phyloP scores from a whole-genome alignment of 768 basidiomycete genomes.

The Lactarius indigo region DNA sequence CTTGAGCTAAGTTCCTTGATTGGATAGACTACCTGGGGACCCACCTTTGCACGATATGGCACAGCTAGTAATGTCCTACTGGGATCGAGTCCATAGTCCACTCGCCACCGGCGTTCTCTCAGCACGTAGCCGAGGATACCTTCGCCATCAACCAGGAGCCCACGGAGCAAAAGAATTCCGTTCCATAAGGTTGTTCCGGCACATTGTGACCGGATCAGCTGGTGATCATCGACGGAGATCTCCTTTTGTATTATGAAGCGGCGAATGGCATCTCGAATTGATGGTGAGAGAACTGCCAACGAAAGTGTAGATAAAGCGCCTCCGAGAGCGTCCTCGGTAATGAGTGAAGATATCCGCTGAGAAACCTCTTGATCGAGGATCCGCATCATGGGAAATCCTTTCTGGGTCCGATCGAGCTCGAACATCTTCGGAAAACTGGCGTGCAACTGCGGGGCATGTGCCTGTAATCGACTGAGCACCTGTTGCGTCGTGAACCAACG shows the following conservation, averaged over 20 bases:
- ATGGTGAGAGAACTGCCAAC: not conserved
- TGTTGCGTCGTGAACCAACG: constrained; percentile 43
- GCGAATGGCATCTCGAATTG: not conserved
- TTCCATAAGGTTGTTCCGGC: constrained; percentile 32
- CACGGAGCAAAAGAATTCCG: constrained; percentile 42
- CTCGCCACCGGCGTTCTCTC: constrained; percentile 43
- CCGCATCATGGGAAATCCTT: constrained; percentile 10
- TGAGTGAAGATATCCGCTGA: not conserved
- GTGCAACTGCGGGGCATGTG: constrained; percentile 16
- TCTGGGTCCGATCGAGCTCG: not conserved
- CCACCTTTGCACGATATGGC: constrained; percentile 44
- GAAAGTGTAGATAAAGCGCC: not conserved
- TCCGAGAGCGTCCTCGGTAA: constrained; percentile 1
- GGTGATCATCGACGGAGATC: not conserved
- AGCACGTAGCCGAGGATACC: constrained; percentile 41
- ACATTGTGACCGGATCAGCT: not conserved
- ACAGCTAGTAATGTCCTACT: constrained; percentile 45
- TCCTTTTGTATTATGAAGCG: constrained; percentile 5
- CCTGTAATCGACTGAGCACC: constrained; percentile 35
- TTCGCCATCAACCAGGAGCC: constrained; percentile 36
- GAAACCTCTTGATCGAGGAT: not conserved
- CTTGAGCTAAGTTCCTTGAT: not conserved
- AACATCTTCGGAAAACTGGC: not conserved
- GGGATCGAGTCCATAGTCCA: constrained; percentile 47
- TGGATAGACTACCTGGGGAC: not conserved